Percentiles rank a stretch among this genome's conserved stretches.
Evolutionary conservation across 106 monocot genomes (phyloP).

Genomic region (Ottelia alismoides): DNA sequence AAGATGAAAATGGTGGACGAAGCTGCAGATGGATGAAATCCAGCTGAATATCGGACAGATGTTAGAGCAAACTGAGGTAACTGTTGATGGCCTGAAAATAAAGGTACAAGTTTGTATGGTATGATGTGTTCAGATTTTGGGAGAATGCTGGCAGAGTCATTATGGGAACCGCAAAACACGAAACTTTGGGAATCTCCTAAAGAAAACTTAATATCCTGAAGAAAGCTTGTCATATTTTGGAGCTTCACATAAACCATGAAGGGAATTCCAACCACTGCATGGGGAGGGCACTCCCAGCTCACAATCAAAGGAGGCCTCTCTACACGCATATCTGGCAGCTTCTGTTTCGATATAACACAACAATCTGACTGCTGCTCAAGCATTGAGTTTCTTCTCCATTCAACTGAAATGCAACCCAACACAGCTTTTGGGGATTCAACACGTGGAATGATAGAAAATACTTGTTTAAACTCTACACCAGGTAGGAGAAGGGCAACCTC

Average conservation of each 20-base stretch:
- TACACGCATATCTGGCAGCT: constrained; percentile 42
- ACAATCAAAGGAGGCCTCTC: constrained; percentile 72
- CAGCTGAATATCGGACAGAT: constrained; percentile 71
- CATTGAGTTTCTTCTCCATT: constrained; percentile 42
- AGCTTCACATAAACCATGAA: constrained; percentile 57
- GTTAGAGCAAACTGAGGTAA: constrained; percentile 58
- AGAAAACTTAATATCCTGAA: constrained; percentile 88
- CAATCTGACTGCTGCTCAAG: constrained; percentile 4
- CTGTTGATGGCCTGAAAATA: constrained; percentile 57
- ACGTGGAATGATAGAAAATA: constrained; percentile 55
- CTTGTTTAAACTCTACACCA: constrained; percentile 70
- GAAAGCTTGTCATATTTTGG: constrained; percentile 52
- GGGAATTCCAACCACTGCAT: constrained; percentile 69
- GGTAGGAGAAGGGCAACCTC: constrained; percentile 31
- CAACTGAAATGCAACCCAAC: constrained; percentile 44
- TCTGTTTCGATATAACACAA: constrained; percentile 32
- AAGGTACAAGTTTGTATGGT: constrained; percentile 64
- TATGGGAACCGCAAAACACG: constrained; percentile 80
- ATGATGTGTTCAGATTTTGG: constrained; percentile 63
- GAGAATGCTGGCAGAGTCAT: constrained; percentile 37
- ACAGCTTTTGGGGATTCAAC: constrained; percentile 21
- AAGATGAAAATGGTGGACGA: constrained; percentile 67
- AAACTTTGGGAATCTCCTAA: constrained; percentile 81
- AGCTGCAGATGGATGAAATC: constrained; percentile 35
- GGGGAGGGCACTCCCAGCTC: constrained; percentile 58